Evolutionary conservation across 768 basidiomycete species (phyloP).

Genomic region (Panus rudis): DNA sequence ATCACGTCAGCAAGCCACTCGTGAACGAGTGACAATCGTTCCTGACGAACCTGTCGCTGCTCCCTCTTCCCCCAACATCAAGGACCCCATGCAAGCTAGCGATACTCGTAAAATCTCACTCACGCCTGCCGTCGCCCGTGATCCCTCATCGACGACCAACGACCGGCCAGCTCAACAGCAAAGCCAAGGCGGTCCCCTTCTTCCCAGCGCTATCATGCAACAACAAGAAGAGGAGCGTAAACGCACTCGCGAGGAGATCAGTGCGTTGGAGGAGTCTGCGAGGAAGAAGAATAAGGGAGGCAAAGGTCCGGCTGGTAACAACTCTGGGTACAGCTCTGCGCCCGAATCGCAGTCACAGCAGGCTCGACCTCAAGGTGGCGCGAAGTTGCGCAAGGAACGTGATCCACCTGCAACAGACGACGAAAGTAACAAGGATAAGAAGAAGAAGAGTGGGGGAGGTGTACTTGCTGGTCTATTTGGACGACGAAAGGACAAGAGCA

Average conservation of each 20-base stretch:
- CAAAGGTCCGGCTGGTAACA: constrained; percentile 3
- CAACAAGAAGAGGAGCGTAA: constrained; percentile 49
- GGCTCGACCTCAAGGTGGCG: constrained; percentile 8
- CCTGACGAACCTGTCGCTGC: constrained; percentile 22
- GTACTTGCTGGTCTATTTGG: constrained; percentile 75
- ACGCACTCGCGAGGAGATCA: constrained; percentile 43
- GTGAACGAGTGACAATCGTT: constrained; percentile 35
- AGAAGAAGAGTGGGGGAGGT: constrained; percentile 64
- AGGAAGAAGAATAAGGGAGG: constrained; percentile 41
- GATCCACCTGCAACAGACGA: constrained; percentile 29
- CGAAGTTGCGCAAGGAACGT: constrained; percentile 41
- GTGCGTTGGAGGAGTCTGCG: constrained; percentile 36
- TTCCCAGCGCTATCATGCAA: constrained; percentile 34
- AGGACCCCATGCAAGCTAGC: constrained; percentile 59
- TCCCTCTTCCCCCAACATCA: constrained; percentile 22
- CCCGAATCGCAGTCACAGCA: constrained; percentile 2
- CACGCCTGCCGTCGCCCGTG: constrained; percentile 70
- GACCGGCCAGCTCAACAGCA: constrained; percentile 8
- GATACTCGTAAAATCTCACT: constrained; percentile 75
- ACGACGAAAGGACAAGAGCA: constrained; percentile 64
- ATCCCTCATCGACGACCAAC: constrained; percentile 32
- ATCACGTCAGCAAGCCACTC: constrained; percentile 32
- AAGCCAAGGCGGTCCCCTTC: constrained; percentile 21
- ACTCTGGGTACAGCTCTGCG: too few relatives aligned
- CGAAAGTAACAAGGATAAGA: constrained; percentile 40